Evolutionary conservation across 805 yeast species (phyloP).

Genomic region (Cyberlindnera misumaiensis): DNA sequence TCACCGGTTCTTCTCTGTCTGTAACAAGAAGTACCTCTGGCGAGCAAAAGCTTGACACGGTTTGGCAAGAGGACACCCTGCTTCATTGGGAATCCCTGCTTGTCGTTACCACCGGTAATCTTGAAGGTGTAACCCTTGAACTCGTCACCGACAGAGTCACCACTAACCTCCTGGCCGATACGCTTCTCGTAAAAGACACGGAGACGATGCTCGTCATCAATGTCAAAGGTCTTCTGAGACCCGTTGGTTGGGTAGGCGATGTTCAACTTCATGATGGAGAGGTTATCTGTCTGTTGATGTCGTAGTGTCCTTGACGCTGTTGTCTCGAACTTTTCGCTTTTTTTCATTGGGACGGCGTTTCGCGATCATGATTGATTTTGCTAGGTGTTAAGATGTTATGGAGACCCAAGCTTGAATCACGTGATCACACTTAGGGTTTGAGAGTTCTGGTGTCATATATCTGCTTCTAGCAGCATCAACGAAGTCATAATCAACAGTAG

Average conservation of each 20-base stretch:
- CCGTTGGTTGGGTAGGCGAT: constrained; percentile 99
- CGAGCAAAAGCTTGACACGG: constrained; percentile 93
- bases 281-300: not conserved
- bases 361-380: too few relatives aligned
- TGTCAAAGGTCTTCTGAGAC: constrained; percentile 95
- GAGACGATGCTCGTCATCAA: constrained; percentile 98
- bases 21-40: constrained; percentile 97
- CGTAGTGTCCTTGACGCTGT: not conserved
- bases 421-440: constrained; percentile 1
- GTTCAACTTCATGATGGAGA: constrained; percentile 60
- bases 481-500: too few relatives aligned
- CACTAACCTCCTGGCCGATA: constrained; percentile 99
- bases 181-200: constrained; percentile 99
- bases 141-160: constrained; percentile 97
- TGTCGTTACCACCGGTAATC: constrained; percentile 99
- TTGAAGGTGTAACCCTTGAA: constrained; percentile 98
- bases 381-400: not conserved
- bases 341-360: not conserved
- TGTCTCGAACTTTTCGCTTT: constrained; percentile 3
- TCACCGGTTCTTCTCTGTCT: constrained; percentile 99
- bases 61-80: constrained; percentile 99
- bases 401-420: not conserved
- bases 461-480: too few relatives aligned
- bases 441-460: not conserved
- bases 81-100: constrained; percentile 99